phyloP scores from a whole-genome alignment of 2,329 filamentous ascomycete species.

The Exophiala sp. region DNA sequence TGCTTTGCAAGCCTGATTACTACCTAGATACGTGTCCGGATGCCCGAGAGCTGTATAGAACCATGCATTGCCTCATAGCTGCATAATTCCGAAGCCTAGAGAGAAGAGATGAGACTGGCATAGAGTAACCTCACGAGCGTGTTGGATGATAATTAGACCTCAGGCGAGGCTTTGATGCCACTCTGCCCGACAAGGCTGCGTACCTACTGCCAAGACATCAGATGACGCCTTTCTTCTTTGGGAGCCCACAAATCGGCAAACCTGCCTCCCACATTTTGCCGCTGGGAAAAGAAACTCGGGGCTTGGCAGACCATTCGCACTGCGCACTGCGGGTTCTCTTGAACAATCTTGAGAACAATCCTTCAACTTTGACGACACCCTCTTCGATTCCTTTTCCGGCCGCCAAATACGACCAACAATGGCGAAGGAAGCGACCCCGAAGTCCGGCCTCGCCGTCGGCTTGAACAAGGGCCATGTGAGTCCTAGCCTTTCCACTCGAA shows the following conservation, averaged over 20 bases:
- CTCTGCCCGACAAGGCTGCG: neutral
- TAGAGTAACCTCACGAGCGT: too few relatives aligned
- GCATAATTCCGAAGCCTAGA: too few relatives aligned
- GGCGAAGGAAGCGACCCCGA: constrained; percentile 43
- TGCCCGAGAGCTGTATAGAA: too few relatives aligned
- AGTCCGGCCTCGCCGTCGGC: constrained; percentile 52
- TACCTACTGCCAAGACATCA: constrained; percentile 15
- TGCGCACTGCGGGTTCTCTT: neutral
- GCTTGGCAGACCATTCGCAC: neutral
- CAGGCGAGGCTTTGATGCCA: neutral
- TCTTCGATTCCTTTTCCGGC: neutral
- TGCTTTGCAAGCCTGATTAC: constrained; percentile 16
- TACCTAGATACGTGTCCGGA: too few relatives aligned
- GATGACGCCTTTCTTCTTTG: constrained; percentile 9
- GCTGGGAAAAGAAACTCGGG: constrained; percentile 3
- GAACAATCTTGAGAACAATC: constrained; percentile 2
- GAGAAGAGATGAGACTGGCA: too few relatives aligned
- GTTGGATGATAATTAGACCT: too few relatives aligned
- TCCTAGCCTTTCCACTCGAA: too few relatives aligned
- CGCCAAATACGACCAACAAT: constrained; percentile 37
- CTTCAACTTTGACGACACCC: constrained; percentile 9
- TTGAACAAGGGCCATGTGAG: constrained; percentile 63
- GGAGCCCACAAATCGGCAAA: constrained; percentile 17
- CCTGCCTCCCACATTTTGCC: constrained; percentile 9
- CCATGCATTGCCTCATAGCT: too few relatives aligned